phyloP scores from a whole-genome alignment of 108 stramenopile genomes.

The Skeletonema grethae region DNA sequence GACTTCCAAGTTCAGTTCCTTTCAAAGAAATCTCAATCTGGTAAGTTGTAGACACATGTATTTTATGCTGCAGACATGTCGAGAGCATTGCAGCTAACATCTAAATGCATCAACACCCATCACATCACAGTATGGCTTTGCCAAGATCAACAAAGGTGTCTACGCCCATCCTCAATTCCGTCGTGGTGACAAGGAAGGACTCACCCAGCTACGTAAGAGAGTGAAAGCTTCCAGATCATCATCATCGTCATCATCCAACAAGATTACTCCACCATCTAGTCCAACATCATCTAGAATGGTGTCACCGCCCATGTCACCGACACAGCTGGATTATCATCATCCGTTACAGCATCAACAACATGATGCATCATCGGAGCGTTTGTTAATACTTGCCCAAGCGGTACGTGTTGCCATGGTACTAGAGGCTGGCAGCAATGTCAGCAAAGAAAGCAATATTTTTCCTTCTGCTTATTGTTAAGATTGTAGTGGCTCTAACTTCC shows the following conservation, averaged over 20 bases:
- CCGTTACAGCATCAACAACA: background rate
- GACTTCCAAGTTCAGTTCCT: slow-evolving; percentile 89
- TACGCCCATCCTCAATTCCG: slow-evolving; percentile 77
- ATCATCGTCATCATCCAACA: background rate
- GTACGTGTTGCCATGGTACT: background rate
- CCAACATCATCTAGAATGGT: background rate
- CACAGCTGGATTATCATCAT: background rate
- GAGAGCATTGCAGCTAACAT: slow-evolving; percentile 6
- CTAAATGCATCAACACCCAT: background rate
- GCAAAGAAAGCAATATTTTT: background rate
- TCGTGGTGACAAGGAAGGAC: slow-evolving; percentile 56
- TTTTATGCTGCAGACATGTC: background rate
- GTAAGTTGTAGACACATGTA: slow-evolving; percentile 47
- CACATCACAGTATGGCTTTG: slow-evolving; percentile 76
- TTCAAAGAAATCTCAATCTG: slow-evolving; percentile 92
- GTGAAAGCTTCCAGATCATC: background rate
- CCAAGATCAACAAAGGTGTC: slow-evolving; percentile 80
- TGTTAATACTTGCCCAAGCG: background rate
- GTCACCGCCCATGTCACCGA: background rate
- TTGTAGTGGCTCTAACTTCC: background rate
- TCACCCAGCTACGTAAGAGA: slow-evolving; percentile 65
- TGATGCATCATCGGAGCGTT: background rate
- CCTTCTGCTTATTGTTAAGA: background rate
- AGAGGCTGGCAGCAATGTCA: background rate
- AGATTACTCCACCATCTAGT: background rate